Conservation (phyloP, 73 alveolate genomes). For the Paramecium sexaurelia region DNA sequence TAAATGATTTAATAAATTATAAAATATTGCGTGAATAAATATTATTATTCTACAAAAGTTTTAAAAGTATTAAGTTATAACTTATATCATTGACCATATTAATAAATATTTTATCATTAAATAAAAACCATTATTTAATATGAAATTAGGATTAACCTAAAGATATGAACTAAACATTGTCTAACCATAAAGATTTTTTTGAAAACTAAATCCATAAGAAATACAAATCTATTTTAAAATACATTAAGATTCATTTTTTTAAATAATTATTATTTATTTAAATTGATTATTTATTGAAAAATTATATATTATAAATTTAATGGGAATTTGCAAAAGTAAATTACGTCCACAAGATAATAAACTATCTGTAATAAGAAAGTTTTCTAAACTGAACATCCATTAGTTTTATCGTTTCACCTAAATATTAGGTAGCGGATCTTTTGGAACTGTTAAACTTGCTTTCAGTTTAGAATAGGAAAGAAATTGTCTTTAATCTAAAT, state of each 20-base stretch:
- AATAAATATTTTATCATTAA: too few relatives aligned
- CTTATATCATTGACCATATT: neutral
- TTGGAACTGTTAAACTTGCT: slow-evolving; percentile 69
- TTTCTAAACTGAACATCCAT: slow-evolving; percentile 51
- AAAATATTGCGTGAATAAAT: neutral
- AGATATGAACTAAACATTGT: too few relatives aligned
- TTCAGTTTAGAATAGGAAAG: slow-evolving; percentile 44
- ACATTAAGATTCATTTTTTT: neutral
- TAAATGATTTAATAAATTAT: neutral
- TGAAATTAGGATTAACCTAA: too few relatives aligned
- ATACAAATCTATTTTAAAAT: neutral
- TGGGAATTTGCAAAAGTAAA: neutral
- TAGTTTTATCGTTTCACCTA: neutral
- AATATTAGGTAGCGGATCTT: slow-evolving; percentile 68
- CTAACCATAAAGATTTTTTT: too few relatives aligned
- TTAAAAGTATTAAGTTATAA: neutral
- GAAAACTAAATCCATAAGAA: too few relatives aligned
- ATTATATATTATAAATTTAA: neutral
- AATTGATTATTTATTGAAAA: neutral
- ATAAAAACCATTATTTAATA: too few relatives aligned
- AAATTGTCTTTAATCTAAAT: slow-evolving; percentile 33
- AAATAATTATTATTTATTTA: neutral
- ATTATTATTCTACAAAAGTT: neutral
- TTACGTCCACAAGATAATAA: neutral
- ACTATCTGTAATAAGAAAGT: neutral